phyloP scores from a whole-genome alignment of 2,329 filamentous ascomycete species.

The Xylariaceae sp. region DNA sequence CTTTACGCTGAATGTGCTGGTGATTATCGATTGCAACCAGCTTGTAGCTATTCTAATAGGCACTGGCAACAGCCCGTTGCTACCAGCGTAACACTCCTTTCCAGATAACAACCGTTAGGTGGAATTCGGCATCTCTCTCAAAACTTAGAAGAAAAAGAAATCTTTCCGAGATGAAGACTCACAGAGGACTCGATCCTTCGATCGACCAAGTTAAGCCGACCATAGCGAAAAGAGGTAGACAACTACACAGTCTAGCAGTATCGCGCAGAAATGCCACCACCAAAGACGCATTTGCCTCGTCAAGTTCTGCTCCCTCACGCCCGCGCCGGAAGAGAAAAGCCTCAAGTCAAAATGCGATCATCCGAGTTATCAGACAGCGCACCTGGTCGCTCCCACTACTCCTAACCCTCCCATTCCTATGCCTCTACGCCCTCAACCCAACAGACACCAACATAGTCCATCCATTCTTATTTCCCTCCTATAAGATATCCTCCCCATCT shows the following conservation, averaged over 20 bases:
- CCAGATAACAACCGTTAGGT: too few relatives aligned
- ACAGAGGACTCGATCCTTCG: not conserved
- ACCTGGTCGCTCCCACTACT: not conserved
- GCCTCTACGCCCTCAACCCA: not conserved
- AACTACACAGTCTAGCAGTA: not conserved
- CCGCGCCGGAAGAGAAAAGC: too few relatives aligned
- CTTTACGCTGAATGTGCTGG: too few relatives aligned
- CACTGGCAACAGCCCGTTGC: too few relatives aligned
- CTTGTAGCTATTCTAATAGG: too few relatives aligned
- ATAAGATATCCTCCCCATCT: not conserved
- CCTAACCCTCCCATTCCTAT: not conserved
- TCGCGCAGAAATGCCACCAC: not conserved
- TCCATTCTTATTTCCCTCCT: not conserved
- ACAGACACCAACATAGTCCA: not conserved
- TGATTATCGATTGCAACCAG: too few relatives aligned
- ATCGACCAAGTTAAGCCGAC: not conserved
- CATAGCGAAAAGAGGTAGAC: not conserved
- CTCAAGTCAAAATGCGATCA: not conserved
- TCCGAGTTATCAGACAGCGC: not conserved
- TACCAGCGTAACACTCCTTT: too few relatives aligned
- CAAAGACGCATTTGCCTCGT: too few relatives aligned
- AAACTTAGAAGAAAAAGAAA: too few relatives aligned
- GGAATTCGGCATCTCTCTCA: too few relatives aligned
- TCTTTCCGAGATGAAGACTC: constrained; percentile 7
- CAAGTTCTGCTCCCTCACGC: too few relatives aligned